Evolutionary conservation across 108 stramenopile genomes (phyloP).

Genomic region (Fragilariopsis cylindrus): DNA sequence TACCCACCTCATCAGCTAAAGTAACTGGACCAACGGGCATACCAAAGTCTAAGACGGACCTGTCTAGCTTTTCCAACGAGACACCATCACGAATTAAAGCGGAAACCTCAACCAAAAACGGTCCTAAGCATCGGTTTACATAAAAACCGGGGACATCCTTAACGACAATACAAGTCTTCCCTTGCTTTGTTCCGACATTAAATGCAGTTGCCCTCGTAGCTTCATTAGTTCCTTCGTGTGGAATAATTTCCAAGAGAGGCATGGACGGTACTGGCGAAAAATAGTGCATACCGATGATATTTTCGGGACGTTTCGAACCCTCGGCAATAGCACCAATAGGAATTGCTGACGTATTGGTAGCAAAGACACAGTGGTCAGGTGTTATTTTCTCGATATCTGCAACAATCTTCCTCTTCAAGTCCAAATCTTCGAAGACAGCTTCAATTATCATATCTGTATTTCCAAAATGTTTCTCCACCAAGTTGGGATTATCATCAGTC

Average conservation of each 20-base stretch:
- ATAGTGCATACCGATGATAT: conserved; percentile 99
- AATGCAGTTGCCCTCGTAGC: conserved; percentile 88
- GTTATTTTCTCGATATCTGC: conserved; percentile 89
- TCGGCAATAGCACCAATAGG: conserved; percentile 96
- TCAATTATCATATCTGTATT: conserved; percentile 96
- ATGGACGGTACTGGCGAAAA: conserved; percentile 98
- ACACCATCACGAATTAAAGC: conserved; percentile 89
- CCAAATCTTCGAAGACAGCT: conserved; percentile 98
- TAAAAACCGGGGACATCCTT: conserved; percentile 99
- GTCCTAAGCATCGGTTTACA: conserved; percentile 99
- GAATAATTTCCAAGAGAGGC: conserved; percentile 98
- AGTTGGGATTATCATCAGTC: conserved; percentile 70
- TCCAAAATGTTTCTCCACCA: conserved; percentile 85
- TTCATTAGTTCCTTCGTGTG: conserved; percentile 89
- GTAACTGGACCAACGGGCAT: conserved; percentile 95
- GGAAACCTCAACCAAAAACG: conserved; percentile 89
- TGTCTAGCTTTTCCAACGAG: conserved; percentile 86
- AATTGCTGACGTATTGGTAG: conserved; percentile 98
- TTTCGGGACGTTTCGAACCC: conserved; percentile 88
- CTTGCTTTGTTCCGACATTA: conserved; percentile 97
- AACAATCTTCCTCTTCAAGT: conserved; percentile 94
- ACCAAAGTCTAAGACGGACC: conserved; percentile 93
- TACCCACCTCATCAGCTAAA: conserved; percentile 94
- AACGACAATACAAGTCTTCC: conserved; percentile 97
- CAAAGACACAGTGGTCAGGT: conserved; percentile 95